Evolutionary conservation across 2,329 filamentous ascomycete genomes (phyloP), one percentile per base, ranked within the genome.

Genomic region (Cladophialophora carrionii): DNA sequence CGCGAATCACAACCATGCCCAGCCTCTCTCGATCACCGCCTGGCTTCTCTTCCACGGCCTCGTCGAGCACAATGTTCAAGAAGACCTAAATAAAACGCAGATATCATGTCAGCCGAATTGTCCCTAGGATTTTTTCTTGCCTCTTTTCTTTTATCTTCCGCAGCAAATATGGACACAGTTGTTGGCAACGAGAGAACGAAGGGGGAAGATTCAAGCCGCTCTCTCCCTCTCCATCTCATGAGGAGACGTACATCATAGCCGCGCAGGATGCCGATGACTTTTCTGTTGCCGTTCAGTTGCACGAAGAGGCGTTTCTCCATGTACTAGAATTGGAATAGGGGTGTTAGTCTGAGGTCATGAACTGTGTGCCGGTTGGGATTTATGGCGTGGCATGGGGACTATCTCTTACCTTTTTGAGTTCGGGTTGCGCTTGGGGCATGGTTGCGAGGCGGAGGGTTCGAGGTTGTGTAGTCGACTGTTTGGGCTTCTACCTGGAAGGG

Each of bases 261-360:
- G 71, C 95, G 89, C 64, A 99, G 85, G 58, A 96, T 86, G 62
- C 96, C 95, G 78, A 96, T 92, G 68, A 99, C 94, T 81, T 96
- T 98, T 78, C 95, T 90, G 79, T 93, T 96, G 76, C 95, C 95
- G 80, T 99, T 99, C 61, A 99, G 84, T 80, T 99, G 94, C 72
- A 98, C 92, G 79, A 97, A 96, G 76, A 99, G 87, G 81, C 94
- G 87, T 87, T 99, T 99, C 85, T 99, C 95, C 81, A 99, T 92
- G 81, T 99, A 99, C 95, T 99, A 74, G 58, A 24, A 12, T 31
- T 22, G 46, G 20, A 37, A 20, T 6, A 20, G 2, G 22, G 14
- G 1, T 20, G 31, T 56, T 57, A 8, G n/a, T 57, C 8, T 46
- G 43, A 41, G 29, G 29, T 34, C 32, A 10, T 26, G 17, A 29